Base-by-base conservation (phyloP, 768 basidiomycete species). In the Infundibulicybe gibba region DNA sequence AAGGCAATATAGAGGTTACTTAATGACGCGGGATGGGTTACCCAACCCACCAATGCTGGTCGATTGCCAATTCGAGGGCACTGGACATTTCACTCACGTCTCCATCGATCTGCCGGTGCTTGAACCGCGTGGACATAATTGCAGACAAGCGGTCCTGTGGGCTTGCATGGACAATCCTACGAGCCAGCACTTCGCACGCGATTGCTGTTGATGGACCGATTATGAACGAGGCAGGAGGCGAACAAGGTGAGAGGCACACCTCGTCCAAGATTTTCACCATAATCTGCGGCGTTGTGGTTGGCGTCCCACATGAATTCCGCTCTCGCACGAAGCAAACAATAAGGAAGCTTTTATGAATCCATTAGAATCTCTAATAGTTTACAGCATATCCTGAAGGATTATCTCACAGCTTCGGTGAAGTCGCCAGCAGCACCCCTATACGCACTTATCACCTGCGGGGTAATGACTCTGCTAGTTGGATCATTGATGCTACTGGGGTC, bases 41-140 rank as follows among this genome's bases (percentile, higher is more conserved):
- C 8, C 8, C 25, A 8, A 8, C 25, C 25, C 57, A 92, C 90
- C 92, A 91, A 55, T 92, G 82, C 45, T 90, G 80, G 63, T 97
- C 94, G 50, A 95, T 90, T n/a, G 94, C 93, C 62, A 85, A 69
- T 62, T 97, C 94, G 37, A 97, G 70, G 6, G 87, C 85, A 56
- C 87, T 91, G 4, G 80, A 71, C 54, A 83, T 76, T 37, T 83
- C 85, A 49, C 87, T 90, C 40, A 70, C 64, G 47, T 90, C 90
- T 0, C 88, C 92, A 58, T 95, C 90, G 32, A 71, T 59, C 59
- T 90, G 83, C 34, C 69, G 65, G 57, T 88, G 83, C 48, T 76
- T 75, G 65, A 82, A 93, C 3, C 94, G 78, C 2, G 79, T 84
- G 11, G 87, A 84, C 83, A 97, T 85, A 49, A 93, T 79, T 3